Evolutionary conservation across 192 early-diverging fungal genomes (phyloP).

Genomic region (Coemansia interrupta): DNA sequence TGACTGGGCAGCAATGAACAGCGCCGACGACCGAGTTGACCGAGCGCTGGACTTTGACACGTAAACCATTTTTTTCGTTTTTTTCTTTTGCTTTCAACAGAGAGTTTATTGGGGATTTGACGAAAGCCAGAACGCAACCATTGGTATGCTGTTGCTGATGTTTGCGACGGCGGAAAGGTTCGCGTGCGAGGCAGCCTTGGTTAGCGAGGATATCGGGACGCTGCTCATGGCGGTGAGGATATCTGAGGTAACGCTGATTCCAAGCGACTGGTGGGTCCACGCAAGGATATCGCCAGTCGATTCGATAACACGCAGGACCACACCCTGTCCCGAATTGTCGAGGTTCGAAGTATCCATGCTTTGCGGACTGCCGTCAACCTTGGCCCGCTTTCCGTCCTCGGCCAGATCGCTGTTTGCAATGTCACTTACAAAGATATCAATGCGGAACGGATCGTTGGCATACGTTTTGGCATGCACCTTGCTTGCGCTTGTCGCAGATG

Average conservation of each 20-base stretch:
- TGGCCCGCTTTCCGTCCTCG: constrained; percentile 7
- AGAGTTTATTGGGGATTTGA: not conserved
- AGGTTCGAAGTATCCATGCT: constrained; percentile 4
- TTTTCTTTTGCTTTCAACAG: not conserved
- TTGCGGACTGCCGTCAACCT: constrained; percentile 3
- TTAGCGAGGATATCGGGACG: constrained; percentile 9
- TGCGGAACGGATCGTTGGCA: constrained; percentile 49
- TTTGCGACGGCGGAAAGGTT: constrained; percentile 24
- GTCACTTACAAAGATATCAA: constrained; percentile 24
- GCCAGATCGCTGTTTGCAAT: not conserved
- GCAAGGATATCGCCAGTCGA: constrained; percentile 14
- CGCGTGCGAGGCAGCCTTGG: constrained; percentile 7
- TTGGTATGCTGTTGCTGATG: constrained; percentile 37
- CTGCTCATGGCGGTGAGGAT: constrained; percentile 15
- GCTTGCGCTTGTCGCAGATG: not conserved
- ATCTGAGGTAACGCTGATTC: constrained; percentile 6
- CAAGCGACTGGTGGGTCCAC: constrained; percentile 34
- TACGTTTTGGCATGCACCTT: constrained; percentile 18
- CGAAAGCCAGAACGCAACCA: constrained; percentile 26
- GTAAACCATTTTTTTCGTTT: constrained; percentile 8
- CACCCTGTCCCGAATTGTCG: constrained; percentile 6
- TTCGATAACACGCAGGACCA: constrained; percentile 27
- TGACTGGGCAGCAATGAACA: constrained; percentile 44
- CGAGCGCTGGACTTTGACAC: constrained; percentile 43
- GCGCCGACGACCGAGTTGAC: constrained; percentile 47